Conservation (phyloP, 352 stramenopile species). For the Blastocystis sp. region DNA sequence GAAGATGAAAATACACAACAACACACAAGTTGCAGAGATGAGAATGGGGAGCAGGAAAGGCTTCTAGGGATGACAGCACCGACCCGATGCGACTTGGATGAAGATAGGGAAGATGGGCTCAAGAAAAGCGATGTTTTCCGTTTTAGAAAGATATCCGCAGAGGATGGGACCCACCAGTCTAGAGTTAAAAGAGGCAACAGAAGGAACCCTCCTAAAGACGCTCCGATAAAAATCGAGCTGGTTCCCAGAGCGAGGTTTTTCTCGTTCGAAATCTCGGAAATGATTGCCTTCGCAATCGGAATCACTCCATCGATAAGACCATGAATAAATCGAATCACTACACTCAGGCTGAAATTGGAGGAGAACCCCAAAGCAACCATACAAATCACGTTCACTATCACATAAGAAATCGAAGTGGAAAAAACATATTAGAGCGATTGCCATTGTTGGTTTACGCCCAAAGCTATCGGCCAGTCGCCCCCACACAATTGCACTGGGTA, state of each 20-base stretch:
- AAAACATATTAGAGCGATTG: not conserved
- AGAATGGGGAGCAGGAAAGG: slow-evolving; percentile 8
- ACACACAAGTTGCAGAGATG: not conserved
- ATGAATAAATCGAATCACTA: not conserved
- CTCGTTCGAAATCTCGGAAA: slow-evolving; percentile 37
- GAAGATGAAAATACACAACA: not conserved
- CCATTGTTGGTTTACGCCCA: not conserved
- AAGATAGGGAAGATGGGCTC: not conserved
- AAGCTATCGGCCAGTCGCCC: not conserved
- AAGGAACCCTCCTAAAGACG: not conserved
- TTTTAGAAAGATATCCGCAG: not conserved
- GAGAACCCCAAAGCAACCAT: not conserved
- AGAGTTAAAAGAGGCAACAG: not conserved
- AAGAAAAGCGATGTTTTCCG: not conserved
- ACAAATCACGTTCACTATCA: not conserved
- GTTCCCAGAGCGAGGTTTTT: slow-evolving; percentile 2
- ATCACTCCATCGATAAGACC: slow-evolving; percentile 11
- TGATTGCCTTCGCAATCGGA: not conserved
- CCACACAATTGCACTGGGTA: slow-evolving; percentile 34
- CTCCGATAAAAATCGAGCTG: slow-evolving; percentile 9
- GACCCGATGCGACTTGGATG: not conserved
- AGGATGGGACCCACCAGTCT: slow-evolving; percentile 36
- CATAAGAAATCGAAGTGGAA: not conserved
- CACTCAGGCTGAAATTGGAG: not conserved
- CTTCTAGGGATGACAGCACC: not conserved